Evolutionary conservation across 129 eudicot genomes (phyloP), one percentile per base, ranked within the genome.

Genomic region (Oenanthe sinensis): DNA sequence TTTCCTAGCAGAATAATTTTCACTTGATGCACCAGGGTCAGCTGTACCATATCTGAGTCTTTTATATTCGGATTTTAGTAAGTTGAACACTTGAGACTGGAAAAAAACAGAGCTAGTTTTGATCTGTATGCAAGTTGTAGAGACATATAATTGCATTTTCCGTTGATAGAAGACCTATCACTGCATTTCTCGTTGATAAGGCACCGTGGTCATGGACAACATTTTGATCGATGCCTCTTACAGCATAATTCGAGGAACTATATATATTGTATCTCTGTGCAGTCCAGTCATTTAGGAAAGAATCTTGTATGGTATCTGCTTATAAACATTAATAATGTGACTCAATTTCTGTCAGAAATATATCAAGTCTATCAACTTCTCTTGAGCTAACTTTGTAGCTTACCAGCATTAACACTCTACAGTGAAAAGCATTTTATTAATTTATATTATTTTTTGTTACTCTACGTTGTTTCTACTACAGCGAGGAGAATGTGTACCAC

Each of bases 401-500:
- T 20, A 73, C 68, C 55, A 73, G 3, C 54, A 73, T 44, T 9
- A n/a, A n/a, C 33, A 60, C 13, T n/a, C 0, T 12, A 22, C 8
- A 71, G 36, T 13, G 20, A 71, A 4, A 42, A 47, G 16, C 16
- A 24, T 14, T 73, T 72, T n/a, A 24, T 47, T n/a, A 15, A 24
- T 28, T n/a, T 48, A 5, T n/a, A 4, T 6, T 15, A 44, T 13
- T 43, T 78, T 43, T 77, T 24, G 28, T 3, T 20, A 9, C 22
- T 42, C 42, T 78, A 47, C 7, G 49, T 67, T 65, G 37, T 77
- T 82, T 82, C 13, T 78, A 74, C 72, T 83, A 68, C 71, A 93
- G 98, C 43, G 98, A 94, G 87, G 98, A 94, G 90, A 94, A 94
- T 81, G 93, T 90, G 26, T 94, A 94, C 78, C 80, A 83, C 83